phyloP scores from a whole-genome alignment of 1,284 basidiomycete genomes.

The Omphalotus olearius region DNA sequence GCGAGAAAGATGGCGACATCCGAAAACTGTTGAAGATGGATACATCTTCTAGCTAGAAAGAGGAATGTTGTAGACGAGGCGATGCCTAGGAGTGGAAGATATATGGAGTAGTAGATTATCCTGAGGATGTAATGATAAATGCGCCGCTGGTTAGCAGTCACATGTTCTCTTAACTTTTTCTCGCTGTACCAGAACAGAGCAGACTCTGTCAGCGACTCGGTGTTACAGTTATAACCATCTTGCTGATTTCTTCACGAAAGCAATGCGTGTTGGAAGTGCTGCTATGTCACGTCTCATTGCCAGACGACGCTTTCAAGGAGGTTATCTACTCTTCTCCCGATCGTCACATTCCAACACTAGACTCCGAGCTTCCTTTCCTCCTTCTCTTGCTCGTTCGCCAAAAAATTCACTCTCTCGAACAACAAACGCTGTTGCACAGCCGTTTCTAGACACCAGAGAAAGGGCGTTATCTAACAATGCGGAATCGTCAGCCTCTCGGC shows the following conservation, averaged over 20 bases:
- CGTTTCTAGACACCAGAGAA: too few species aligned
- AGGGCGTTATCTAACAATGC: neutral
- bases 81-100: too few species aligned
- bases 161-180: too few species aligned
- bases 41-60: neutral
- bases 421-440: neutral
- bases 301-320: neutral
- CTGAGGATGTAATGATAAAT: too few species aligned
- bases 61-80: too few species aligned
- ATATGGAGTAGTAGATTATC: too few species aligned
- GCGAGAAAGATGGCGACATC: neutral
- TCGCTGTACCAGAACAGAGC: neutral
- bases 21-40: constrained; percentile 1
- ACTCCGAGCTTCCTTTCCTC: neutral
- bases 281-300: constrained; percentile 1
- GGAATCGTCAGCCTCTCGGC: neutral
- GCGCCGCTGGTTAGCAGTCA: too few species aligned
- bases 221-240: too few species aligned
- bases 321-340: neutral
- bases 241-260: too few species aligned
- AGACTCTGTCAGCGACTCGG: neutral
- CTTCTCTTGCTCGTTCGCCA: neutral
- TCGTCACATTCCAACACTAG: neutral
- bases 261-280: neutral
- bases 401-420: neutral